Percentiles rank a stretch among this genome's conserved stretches.
These are phyloP conservation scores for Lippia alba DNA, from an alignment of 305 asterid genomes.

Conservation along the genomic window DNA sequence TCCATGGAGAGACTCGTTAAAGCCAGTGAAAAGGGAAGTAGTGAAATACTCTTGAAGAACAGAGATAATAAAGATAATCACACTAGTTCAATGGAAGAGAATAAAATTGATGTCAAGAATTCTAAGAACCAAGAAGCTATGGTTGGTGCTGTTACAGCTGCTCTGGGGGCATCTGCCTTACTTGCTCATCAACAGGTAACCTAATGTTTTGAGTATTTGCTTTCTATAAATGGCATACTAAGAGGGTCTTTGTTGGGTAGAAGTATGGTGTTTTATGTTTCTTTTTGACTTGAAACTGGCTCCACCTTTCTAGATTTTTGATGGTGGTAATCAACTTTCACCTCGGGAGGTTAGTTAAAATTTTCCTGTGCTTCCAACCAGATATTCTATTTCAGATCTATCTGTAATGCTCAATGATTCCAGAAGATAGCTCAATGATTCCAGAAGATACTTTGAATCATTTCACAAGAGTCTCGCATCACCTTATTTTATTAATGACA, in stretches of 20 bases:
- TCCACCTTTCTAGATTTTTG: conserved; percentile 1
- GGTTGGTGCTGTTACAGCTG: conserved; percentile 96
- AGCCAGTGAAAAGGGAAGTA: conserved; percentile 40
- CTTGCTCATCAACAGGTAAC: conserved; percentile 73
- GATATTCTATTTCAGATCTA: conserved; percentile 16
- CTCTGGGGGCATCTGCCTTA: conserved; percentile 94
- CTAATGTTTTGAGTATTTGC: conserved; percentile 18
- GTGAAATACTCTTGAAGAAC: conserved; percentile 33
- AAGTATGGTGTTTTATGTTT: conserved; percentile 27
- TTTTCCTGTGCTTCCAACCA: conserved; percentile 8
- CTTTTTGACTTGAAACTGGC: conserved; percentile 17
- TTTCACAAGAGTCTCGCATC: background rate
- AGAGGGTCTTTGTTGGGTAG: conserved; percentile 34
- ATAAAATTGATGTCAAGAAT: conserved; percentile 42
- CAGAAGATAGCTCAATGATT: background rate
- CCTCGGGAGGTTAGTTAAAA: conserved; percentile 23
- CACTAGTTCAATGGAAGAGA: conserved; percentile 38
- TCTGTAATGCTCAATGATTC: conserved; percentile 3
- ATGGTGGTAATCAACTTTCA: conserved; percentile 21
- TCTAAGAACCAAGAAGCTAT: conserved; percentile 48
- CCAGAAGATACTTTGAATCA: background rate
- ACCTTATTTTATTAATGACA: conserved; percentile 13
- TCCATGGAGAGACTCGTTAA: conserved; percentile 37
- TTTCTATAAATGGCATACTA: conserved; percentile 13
- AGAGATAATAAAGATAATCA: conserved; percentile 30